Evolutionary conservation across 1,284 basidiomycete species (phyloP).

Genomic region (Hypsizygus ulmarius): DNA sequence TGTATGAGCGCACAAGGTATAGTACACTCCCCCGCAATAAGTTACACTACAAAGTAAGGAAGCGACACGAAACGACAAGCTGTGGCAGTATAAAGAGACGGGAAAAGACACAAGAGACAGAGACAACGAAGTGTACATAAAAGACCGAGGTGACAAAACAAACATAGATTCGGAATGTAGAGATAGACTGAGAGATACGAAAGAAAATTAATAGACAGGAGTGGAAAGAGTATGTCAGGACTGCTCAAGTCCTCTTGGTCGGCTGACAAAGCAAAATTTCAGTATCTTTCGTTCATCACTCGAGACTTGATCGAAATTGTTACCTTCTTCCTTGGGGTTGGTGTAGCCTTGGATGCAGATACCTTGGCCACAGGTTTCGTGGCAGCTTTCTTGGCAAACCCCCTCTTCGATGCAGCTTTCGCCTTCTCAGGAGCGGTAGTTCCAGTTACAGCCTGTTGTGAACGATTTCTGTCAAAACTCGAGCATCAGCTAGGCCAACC

Average conservation of each 20-base stretch:
- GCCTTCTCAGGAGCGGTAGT: constrained; percentile 41
- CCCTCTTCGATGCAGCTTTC: constrained; percentile 51
- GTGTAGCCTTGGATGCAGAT: constrained; percentile 23
- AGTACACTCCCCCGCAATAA: constrained; percentile 28
- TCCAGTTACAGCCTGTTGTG: constrained; percentile 46
- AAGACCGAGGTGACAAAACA: neutral
- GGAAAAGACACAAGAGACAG: neutral
- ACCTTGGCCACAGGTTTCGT: constrained; percentile 28
- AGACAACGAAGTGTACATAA: constrained; percentile 4
- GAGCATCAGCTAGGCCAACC: neutral
- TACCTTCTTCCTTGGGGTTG: constrained; percentile 31
- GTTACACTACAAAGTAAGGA: constrained; percentile 28
- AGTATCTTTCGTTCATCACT: neutral
- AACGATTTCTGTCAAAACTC: constrained; percentile 3
- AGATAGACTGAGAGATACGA: constrained; percentile 11
- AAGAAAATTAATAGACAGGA: constrained; percentile 14
- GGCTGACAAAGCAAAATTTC: constrained; percentile 20
- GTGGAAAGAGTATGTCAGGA: neutral
- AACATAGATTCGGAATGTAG: constrained; percentile 3
- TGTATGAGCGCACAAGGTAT: constrained; percentile 6
- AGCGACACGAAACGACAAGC: neutral
- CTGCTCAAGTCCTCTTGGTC: constrained; percentile 31
- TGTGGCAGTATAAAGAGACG: neutral
- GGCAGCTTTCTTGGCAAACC: constrained; percentile 37
- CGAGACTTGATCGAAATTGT: neutral